These are phyloP conservation scores for Erysimum cheiranthoides DNA, from an alignment of 345 rosid species.

Conservation along the genomic window DNA sequence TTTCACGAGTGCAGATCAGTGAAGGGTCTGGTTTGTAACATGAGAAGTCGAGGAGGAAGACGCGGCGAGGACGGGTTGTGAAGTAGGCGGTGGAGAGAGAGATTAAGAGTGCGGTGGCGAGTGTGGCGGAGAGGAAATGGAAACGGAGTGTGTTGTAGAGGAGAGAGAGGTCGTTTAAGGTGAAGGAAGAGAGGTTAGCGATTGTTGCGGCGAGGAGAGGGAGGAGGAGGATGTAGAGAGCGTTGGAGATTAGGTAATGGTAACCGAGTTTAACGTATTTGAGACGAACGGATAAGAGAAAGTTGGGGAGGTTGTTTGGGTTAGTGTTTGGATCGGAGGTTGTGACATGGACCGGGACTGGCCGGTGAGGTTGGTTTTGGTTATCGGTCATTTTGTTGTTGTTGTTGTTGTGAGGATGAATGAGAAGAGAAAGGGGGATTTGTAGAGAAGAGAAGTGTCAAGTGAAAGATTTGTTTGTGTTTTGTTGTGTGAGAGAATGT, in stretches of 20 bases:
- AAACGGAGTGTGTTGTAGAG: conserved; percentile 60
- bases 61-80: conserved; percentile 71
- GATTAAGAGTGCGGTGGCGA: conserved; percentile 56
- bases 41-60: conserved; percentile 73
- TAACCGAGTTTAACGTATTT: conserved; percentile 86
- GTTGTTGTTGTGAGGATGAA: conserved; percentile 13
- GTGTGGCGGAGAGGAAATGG: conserved; percentile 58
- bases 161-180: conserved; percentile 49
- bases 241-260: conserved; percentile 82
- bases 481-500: background rate
- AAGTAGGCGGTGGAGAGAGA: conserved; percentile 71
- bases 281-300: conserved; percentile 71
- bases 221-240: conserved; percentile 65
- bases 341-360: conserved; percentile 52
- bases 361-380: conserved; percentile 29
- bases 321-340: conserved; percentile 28
- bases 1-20: conserved; percentile 58
- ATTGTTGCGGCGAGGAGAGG: conserved; percentile 53
- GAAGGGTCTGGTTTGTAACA: conserved; percentile 78
- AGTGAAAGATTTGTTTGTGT: conserved; percentile 20
- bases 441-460: conserved; percentile 40
- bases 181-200: conserved; percentile 63
- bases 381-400: background rate
- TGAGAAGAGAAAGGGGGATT: conserved; percentile 8
- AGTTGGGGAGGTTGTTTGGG: conserved; percentile 68